Evolutionary conservation across 306 rosid genomes (phyloP), one percentile per base, ranked within the genome.

Genomic region (Pyrus bretschneideri): DNA sequence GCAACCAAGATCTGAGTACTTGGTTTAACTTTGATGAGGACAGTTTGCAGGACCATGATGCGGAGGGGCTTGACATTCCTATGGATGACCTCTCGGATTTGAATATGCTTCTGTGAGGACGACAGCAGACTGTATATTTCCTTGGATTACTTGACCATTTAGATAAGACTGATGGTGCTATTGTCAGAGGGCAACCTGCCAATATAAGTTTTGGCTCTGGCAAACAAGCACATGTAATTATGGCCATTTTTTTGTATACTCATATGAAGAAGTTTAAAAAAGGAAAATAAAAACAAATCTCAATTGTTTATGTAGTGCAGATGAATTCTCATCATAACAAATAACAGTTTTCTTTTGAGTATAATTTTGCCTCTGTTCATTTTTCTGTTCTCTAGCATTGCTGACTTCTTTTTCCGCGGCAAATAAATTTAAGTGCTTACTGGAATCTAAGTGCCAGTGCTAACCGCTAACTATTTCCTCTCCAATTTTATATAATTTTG

Each of bases 51-150:
- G 98, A 86, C 33, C 76, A 79, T 72, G 91, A 87, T 79, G 70
- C 76, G 1, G 73, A 77, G 58, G 97, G 96, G 84, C 87, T 88
- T 23, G 94, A 85, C 68, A 90, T 91, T 83, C 98, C 97, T 59
- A 88, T 91, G 98, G 98, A 91, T 72, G 98, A 94, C 79, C 89
- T 94, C 74, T 86, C 92, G 60, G 91, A 83, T 19, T 78, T 93
- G 86, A 77, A 70, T 76, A 82, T 89, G 88, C 21, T 83, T 78
- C 64, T 79, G 40, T 93, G 95, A 87, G 80, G 83, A 72, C 85
- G 81, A 70, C 86, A 29, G 78, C 73, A 80, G 40, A 80, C 80
- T 65, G 85, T 76, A 81, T 52, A 90, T 82, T 80, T 76, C 64
- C 79, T 71, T 80, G 81, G 81, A 80, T 74, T 73, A 45, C 81